phyloP scores from a whole-genome alignment of 2,329 filamentous ascomycete species.

The Colletotrichum lini region DNA sequence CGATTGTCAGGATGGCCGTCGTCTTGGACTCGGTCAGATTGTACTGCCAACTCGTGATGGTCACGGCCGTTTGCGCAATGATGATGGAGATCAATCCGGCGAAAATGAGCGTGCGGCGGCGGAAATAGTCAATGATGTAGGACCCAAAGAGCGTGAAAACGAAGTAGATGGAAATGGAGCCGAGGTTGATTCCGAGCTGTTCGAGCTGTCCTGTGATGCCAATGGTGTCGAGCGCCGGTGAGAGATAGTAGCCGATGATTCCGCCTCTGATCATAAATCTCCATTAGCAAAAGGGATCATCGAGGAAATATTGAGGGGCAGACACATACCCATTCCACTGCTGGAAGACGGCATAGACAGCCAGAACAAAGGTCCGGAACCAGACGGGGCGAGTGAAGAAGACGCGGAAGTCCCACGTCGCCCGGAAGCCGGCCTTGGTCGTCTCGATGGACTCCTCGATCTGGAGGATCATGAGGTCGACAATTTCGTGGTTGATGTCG shows the following conservation, averaged over 20 bases:
- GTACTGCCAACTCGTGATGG: slow-evolving; percentile 64
- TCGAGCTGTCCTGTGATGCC: slow-evolving; percentile 55
- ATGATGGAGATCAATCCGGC: slow-evolving; percentile 53
- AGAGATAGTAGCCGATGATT: slow-evolving; percentile 60
- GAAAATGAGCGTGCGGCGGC: slow-evolving; percentile 57
- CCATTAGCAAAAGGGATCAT: background rate
- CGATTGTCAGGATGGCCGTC: slow-evolving; percentile 57
- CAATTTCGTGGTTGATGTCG: slow-evolving; percentile 57
- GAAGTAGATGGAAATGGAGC: slow-evolving; percentile 60
- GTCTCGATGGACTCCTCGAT: slow-evolving; percentile 61
- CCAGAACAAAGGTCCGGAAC: slow-evolving; percentile 59
- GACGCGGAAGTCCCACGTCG: slow-evolving; percentile 61
- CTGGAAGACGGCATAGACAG: slow-evolving; percentile 62
- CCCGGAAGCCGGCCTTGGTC: slow-evolving; percentile 52
- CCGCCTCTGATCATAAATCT: slow-evolving; percentile 51
- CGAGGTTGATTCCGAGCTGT: slow-evolving; percentile 59
- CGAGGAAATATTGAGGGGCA: too few species aligned
- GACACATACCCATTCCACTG: slow-evolving; percentile 51
- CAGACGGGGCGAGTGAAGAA: slow-evolving; percentile 61
- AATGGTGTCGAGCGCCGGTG: slow-evolving; percentile 57
- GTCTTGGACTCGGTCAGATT: slow-evolving; percentile 48
- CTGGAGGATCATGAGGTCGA: slow-evolving; percentile 57
- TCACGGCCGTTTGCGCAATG: slow-evolving; percentile 59
- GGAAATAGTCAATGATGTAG: slow-evolving; percentile 58
- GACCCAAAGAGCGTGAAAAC: slow-evolving; percentile 61